Evolutionary conservation across 2,329 filamentous ascomycete genomes (phyloP).

Genomic region (Epichloe brachyelytri): DNA sequence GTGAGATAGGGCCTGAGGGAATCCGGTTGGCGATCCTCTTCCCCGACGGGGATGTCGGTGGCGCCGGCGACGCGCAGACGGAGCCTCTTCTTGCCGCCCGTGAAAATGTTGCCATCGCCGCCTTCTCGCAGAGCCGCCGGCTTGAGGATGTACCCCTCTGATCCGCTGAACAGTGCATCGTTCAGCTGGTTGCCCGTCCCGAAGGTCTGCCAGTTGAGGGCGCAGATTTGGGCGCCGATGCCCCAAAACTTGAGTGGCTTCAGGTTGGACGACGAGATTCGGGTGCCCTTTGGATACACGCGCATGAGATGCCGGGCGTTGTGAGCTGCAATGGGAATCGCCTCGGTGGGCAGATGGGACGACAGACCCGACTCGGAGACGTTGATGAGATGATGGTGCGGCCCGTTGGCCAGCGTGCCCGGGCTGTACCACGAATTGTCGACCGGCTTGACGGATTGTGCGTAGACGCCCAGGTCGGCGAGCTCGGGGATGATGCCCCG

Average conservation of each 20-base stretch:
- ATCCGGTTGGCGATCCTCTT: constrained; percentile 32
- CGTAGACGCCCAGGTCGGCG: constrained; percentile 53
- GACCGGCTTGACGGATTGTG: constrained; percentile 54
- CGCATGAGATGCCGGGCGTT: constrained; percentile 57
- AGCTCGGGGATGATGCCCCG: constrained; percentile 50
- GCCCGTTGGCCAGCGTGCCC: constrained; percentile 36
- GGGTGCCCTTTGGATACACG: constrained; percentile 55
- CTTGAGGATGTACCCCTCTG: constrained; percentile 54
- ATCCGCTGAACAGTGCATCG: constrained; percentile 52
- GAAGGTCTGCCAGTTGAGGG: constrained; percentile 59
- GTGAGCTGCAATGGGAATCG: constrained; percentile 39
- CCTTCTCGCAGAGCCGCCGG: constrained; percentile 44
- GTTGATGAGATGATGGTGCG: constrained; percentile 56
- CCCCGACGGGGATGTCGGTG: constrained; percentile 43
- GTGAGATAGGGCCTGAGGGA: constrained; percentile 52
- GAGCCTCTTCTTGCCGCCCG: constrained; percentile 34
- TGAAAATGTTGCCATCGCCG: constrained; percentile 36
- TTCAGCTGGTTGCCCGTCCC: constrained; percentile 54
- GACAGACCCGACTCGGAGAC: constrained; percentile 50
- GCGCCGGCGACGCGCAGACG: constrained; percentile 49
- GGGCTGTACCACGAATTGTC: constrained; percentile 53
- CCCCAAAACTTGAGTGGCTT: constrained; percentile 52
- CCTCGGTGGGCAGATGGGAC: constrained; percentile 33
- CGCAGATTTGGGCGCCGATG: constrained; percentile 55
- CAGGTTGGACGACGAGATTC: constrained; percentile 54